Conservation (phyloP, 2,329 filamentous ascomycete genomes). For the Beauveria pseudobassiana region DNA sequence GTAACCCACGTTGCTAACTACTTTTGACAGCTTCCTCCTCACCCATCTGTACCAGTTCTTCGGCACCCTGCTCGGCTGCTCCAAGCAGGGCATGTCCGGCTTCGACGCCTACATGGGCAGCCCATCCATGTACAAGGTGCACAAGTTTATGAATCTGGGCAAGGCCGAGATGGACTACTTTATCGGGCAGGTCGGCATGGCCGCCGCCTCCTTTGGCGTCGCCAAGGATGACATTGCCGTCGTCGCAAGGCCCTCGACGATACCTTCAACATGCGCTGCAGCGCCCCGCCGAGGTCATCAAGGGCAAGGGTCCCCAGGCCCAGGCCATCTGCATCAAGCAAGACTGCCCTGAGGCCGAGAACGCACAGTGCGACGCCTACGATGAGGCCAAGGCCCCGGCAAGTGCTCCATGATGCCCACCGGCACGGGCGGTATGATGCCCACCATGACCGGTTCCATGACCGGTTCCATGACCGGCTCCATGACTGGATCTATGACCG, state of each 20-base stretch:
- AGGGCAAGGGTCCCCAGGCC: constrained; percentile 36
- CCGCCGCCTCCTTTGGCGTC: constrained; percentile 52
- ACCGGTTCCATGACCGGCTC: background rate
- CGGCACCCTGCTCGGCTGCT: constrained; percentile 49
- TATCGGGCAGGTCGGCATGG: constrained; percentile 48
- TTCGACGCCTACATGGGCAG: constrained; percentile 42
- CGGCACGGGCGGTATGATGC: constrained; percentile 12
- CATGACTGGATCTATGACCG: constrained; percentile 2
- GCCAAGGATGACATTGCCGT: constrained; percentile 40
- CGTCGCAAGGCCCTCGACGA: constrained; percentile 41
- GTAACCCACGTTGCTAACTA: background rate
- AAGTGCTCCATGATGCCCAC: constrained; percentile 12
- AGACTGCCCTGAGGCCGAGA: constrained; percentile 38
- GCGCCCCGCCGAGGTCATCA: constrained; percentile 37
- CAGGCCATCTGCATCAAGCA: constrained; percentile 48
- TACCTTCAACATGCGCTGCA: constrained; percentile 46
- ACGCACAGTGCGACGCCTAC: constrained; percentile 40
- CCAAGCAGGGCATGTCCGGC: constrained; percentile 38
- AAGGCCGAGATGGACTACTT: constrained; percentile 48
- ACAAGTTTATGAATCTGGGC: constrained; percentile 54
- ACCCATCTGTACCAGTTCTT: constrained; percentile 58
- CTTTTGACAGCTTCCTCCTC: constrained; percentile 39
- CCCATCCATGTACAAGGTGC: constrained; percentile 42
- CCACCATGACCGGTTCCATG: constrained; percentile 1
- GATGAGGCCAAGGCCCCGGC: constrained; percentile 18